A percentile compares a stretch with the other conserved stretches of the same genome.
phyloP scores from a whole-genome alignment of 805 yeast genomes.

The Priceomyces medius region DNA sequence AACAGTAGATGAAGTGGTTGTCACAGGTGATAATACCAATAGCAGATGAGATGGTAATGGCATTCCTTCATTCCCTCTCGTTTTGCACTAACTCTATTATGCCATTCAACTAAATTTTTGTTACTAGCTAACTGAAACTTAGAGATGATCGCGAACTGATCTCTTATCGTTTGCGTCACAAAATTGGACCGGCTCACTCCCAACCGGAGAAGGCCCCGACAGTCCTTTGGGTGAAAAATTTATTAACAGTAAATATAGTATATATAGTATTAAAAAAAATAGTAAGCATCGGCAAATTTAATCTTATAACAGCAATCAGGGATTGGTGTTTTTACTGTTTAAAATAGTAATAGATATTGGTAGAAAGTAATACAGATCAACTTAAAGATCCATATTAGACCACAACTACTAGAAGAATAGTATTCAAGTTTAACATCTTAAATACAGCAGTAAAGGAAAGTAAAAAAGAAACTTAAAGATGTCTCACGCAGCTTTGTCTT shows the following conservation, averaged over 20 bases:
- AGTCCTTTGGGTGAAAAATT: constrained; percentile 2
- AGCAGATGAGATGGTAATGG: too few species aligned
- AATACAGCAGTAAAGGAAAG: not conserved
- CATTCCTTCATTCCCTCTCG: too few species aligned
- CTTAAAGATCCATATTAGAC: not conserved
- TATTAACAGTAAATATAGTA: not conserved
- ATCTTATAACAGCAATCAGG: not conserved
- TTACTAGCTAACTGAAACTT: too few species aligned
- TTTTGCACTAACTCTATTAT: too few species aligned
- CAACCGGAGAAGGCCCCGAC: constrained; percentile 19
- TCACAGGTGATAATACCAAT: too few species aligned
- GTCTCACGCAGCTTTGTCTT: constrained; percentile 57
- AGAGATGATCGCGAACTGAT: not conserved
- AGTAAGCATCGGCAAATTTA: not conserved
- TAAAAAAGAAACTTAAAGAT: constrained; percentile 14
- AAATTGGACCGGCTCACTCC: constrained; percentile 25
- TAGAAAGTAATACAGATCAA: constrained; percentile 3
- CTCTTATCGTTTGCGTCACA: constrained; percentile 6
- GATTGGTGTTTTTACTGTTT: not conserved
- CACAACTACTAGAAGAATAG: not conserved
- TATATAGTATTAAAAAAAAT: not conserved
- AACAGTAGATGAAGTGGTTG: too few species aligned
- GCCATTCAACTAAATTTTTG: too few species aligned
- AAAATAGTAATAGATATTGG: not conserved
- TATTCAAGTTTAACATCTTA: not conserved